A percentile compares a stretch with the other conserved stretches of the same genome.
Evolutionary conservation across 2,329 filamentous ascomycete species (phyloP).

Genomic region (Metarhizium brunneum): DNA sequence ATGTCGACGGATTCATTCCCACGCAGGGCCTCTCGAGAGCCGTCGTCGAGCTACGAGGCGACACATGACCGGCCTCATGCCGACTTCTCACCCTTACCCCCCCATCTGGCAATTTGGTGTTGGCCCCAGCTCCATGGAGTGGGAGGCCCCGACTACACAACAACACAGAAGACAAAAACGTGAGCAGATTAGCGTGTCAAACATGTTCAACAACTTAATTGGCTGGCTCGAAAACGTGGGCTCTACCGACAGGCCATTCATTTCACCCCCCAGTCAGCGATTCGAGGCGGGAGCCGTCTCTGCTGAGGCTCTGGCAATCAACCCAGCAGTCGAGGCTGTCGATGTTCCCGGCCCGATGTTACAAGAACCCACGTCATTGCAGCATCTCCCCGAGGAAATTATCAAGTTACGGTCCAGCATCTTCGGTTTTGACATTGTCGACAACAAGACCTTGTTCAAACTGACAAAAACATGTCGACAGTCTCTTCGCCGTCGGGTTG

Average conservation of each 20-base stretch:
- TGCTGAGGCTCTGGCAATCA: conserved; percentile 5
- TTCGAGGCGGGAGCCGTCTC: neutral
- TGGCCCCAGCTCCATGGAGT: conserved; percentile 38
- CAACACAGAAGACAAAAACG: conserved; percentile 17
- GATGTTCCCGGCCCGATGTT: neutral
- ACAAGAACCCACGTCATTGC: neutral
- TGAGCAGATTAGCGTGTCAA: conserved; percentile 10
- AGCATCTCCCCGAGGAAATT: conserved; percentile 9
- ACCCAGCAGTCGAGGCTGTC: neutral
- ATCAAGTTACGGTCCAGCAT: conserved; percentile 8
- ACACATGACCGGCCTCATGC: conserved; percentile 41
- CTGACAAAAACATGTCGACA: conserved; percentile 7
- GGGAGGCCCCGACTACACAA: conserved; percentile 36
- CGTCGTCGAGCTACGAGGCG: conserved; percentile 43
- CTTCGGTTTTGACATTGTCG: neutral
- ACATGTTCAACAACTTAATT: conserved; percentile 18
- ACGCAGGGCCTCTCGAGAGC: conserved; percentile 46
- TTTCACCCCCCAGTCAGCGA: conserved; percentile 4
- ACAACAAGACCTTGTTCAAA: conserved; percentile 4
- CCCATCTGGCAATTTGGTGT: conserved; percentile 39
- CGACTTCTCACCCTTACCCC: conserved; percentile 25
- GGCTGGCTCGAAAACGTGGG: conserved; percentile 17
- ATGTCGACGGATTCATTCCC: conserved; percentile 27
- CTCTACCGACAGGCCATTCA: conserved; percentile 12
- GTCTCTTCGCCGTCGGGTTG: conserved; percentile 8